Evolutionary conservation across 495 filamentous ascomycete genomes (phyloP).

Genomic region (Corynascus novoguineensis): DNA sequence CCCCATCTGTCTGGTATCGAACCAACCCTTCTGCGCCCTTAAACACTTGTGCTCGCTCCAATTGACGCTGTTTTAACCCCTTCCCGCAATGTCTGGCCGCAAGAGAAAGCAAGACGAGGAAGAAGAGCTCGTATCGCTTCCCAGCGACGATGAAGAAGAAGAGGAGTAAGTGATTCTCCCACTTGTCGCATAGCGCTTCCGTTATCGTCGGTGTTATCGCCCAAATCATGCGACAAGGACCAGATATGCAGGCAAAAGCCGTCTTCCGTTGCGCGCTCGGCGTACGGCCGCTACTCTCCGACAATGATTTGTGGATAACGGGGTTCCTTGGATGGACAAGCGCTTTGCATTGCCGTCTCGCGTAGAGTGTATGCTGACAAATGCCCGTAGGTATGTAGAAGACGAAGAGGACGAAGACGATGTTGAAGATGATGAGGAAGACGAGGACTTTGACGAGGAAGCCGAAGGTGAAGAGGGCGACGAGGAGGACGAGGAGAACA

Average conservation of each 20-base stretch:
- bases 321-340: background rate
- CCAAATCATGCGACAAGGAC: conserved; percentile 23
- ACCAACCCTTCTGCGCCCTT: conserved; percentile 18
- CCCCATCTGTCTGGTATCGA: conserved; percentile 19
- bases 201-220: conserved; percentile 10
- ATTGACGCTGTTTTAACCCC: conserved; percentile 17
- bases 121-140: conserved; percentile 50
- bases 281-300: background rate
- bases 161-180: conserved; percentile 43
- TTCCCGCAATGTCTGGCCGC: conserved; percentile 40
- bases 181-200: conserved; percentile 11
- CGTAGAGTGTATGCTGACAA: conserved; percentile 8
- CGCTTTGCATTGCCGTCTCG: background rate
- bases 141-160: conserved; percentile 47
- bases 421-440: conserved; percentile 35
- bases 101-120: conserved; percentile 48
- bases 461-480: conserved; percentile 33
- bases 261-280: background rate
- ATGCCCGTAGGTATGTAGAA: conserved; percentile 29
- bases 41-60: conserved; percentile 17
- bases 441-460: conserved; percentile 32
- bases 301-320: background rate
- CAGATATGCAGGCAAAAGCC: background rate
- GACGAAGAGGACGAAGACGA: conserved; percentile 42
- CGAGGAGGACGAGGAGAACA: conserved; percentile 26